Evolutionary conservation across 768 basidiomycete genomes (phyloP).

Genomic region (Sutorius australiensis): DNA sequence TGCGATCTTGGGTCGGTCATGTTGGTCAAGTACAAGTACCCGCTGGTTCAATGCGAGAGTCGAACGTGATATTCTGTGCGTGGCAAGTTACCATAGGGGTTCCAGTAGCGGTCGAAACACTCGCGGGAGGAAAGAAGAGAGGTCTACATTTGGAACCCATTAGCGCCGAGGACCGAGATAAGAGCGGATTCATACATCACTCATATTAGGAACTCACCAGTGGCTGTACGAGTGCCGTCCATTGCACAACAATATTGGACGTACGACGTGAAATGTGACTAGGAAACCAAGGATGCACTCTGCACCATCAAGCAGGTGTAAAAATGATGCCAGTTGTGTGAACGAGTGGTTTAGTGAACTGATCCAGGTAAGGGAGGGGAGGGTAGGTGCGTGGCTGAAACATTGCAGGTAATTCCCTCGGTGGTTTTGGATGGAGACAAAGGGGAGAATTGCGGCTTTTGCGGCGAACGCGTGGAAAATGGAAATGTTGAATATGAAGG

Average conservation of each 20-base stretch:
- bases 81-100: background rate
- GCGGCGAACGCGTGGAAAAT: constrained; percentile 14
- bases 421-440: constrained; percentile 13
- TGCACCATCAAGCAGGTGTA: background rate
- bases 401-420: constrained; percentile 11
- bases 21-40: background rate
- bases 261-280: constrained; percentile 3
- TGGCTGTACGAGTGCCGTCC: constrained; percentile 13
- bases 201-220: background rate
- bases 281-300: constrained; percentile 3
- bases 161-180: constrained; percentile 22
- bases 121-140: constrained; percentile 19
- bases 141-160: background rate
- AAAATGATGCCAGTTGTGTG: constrained; percentile 1
- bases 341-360: background rate
- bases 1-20: background rate
- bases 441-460: constrained; percentile 16
- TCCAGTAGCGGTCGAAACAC: background rate
- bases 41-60: background rate
- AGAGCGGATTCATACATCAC: constrained; percentile 11
- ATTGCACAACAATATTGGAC: constrained; percentile 9
- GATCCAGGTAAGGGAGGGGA: background rate
- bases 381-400: background rate
- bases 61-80: background rate
- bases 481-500: constrained; percentile 1